These are phyloP conservation scores for Phytophthora cajani DNA, from an alignment of 352 stramenopile species.

Conservation along the genomic window DNA sequence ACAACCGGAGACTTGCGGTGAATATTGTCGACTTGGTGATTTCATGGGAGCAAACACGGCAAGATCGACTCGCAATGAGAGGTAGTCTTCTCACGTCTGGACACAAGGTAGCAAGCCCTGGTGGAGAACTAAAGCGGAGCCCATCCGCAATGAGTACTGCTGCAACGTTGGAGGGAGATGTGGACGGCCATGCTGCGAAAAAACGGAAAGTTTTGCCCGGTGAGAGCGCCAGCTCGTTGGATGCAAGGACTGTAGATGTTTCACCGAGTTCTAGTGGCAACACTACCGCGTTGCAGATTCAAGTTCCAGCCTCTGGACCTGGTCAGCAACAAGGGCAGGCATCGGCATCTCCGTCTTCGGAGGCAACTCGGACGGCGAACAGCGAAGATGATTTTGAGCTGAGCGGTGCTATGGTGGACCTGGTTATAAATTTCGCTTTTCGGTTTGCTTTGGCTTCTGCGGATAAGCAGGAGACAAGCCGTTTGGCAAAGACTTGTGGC, in stretches of 20 bases:
- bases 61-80: constrained; percentile 62
- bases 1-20: constrained; percentile 94
- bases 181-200: constrained; percentile 41
- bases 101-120: constrained; percentile 21
- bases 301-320: constrained; percentile 7
- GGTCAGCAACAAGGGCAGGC: constrained; percentile 26
- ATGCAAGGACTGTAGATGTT: constrained; percentile 28
- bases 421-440: constrained; percentile 94
- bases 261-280: constrained; percentile 14
- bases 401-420: constrained; percentile 87
- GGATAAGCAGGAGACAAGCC: constrained; percentile 89
- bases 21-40: constrained; percentile 97
- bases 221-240: constrained; percentile 16
- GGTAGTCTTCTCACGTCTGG: constrained; percentile 7
- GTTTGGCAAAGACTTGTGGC: constrained; percentile 88
- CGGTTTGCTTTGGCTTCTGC: constrained; percentile 88
- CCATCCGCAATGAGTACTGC: constrained; percentile 22
- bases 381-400: constrained; percentile 90
- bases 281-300: constrained; percentile 19
- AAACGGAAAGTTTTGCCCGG: constrained; percentile 54
- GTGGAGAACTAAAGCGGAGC: constrained; percentile 49
- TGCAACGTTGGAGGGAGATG: constrained; percentile 15
- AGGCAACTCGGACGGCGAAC: constrained; percentile 34
- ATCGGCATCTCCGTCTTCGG: constrained; percentile 25
- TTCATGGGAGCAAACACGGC: constrained; percentile 93